These are phyloP conservation scores for Amauroascus verrucosus DNA, from an alignment of 2,329 filamentous ascomycete species.

Conservation along the genomic window DNA sequence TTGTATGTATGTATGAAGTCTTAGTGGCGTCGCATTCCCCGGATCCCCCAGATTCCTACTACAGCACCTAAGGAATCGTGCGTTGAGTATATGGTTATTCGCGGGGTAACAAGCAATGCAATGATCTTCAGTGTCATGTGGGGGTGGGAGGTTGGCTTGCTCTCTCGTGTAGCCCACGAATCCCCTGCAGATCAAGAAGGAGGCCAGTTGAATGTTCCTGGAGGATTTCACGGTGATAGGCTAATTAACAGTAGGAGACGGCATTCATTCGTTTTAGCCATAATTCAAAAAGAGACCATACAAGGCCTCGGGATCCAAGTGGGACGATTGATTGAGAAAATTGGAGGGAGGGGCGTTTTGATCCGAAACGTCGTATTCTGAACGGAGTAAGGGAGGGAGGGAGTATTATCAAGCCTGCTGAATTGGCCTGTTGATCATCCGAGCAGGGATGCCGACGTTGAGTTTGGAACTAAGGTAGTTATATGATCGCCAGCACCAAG, in stretches of 20 bases:
- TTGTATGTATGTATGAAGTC: neutral
- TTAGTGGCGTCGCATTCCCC: neutral
- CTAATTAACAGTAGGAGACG: neutral
- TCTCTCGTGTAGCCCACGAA: too few relatives aligned
- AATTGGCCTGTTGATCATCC: conserved; percentile 6
- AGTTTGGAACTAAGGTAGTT: too few relatives aligned
- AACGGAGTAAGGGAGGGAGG: neutral
- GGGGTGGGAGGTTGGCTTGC: too few relatives aligned
- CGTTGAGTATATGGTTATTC: conserved; percentile 1
- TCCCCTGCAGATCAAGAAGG: neutral
- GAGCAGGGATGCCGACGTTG: neutral
- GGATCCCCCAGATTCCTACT: neutral
- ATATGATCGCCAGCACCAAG: too few relatives aligned
- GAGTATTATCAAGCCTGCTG: neutral
- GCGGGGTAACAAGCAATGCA: neutral
- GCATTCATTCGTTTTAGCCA: neutral
- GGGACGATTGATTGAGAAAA: neutral
- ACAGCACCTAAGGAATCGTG: too few relatives aligned
- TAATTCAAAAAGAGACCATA: neutral
- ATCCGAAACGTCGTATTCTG: conserved; percentile 3
- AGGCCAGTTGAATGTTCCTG: conserved; percentile 1
- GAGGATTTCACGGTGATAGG: neutral
- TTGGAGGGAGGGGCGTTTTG: neutral
- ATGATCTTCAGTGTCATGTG: conserved; percentile 3
- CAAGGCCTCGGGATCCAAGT: neutral